A percentile compares a stretch with the other conserved stretches of the same genome.
Evolutionary conservation across 495 filamentous ascomycete genomes (phyloP).

Genomic region (Bryoglossum gracile): DNA sequence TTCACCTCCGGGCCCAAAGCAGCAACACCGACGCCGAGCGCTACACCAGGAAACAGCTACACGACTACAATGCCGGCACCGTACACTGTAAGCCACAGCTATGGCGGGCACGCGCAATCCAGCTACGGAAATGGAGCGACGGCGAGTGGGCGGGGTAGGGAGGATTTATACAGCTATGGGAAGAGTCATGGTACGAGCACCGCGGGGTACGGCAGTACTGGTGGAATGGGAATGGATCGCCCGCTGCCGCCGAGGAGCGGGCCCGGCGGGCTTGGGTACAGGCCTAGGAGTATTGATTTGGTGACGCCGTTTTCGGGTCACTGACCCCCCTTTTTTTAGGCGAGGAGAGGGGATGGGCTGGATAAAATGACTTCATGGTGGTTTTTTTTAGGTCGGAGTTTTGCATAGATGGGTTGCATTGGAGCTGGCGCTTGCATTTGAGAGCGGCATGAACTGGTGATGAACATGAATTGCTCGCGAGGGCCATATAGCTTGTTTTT

Average conservation of each 20-base stretch:
- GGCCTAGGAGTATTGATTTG: slow-evolving; percentile 24
- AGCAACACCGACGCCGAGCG: slow-evolving; percentile 13
- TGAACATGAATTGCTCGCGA: too few species aligned
- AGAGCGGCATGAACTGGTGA: too few species aligned
- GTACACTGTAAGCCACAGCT: slow-evolving; percentile 9
- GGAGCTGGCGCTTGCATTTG: too few species aligned
- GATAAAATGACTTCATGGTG: too few species aligned
- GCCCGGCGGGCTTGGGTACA: slow-evolving; percentile 21
- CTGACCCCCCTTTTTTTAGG: too few species aligned
- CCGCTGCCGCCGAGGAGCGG: slow-evolving; percentile 23
- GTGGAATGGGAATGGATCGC: slow-evolving; percentile 25
- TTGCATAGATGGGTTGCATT: too few species aligned
- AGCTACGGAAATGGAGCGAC: background rate
- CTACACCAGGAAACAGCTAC: slow-evolving; percentile 15
- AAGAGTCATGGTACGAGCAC: slow-evolving; percentile 1
- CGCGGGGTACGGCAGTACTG: slow-evolving; percentile 6
- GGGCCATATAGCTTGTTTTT: too few species aligned
- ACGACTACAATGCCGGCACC: background rate
- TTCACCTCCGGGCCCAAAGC: slow-evolving; percentile 14
- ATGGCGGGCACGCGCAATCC: too few species aligned
- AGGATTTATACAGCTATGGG: slow-evolving; percentile 17
- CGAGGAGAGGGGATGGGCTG: too few species aligned
- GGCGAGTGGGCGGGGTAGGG: slow-evolving; percentile 5
- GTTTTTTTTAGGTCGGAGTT: too few species aligned
- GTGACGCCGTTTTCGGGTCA: slow-evolving; percentile 21